phyloP scores from a whole-genome alignment of 257 asterid species.

The Voacanga thouarsii region DNA sequence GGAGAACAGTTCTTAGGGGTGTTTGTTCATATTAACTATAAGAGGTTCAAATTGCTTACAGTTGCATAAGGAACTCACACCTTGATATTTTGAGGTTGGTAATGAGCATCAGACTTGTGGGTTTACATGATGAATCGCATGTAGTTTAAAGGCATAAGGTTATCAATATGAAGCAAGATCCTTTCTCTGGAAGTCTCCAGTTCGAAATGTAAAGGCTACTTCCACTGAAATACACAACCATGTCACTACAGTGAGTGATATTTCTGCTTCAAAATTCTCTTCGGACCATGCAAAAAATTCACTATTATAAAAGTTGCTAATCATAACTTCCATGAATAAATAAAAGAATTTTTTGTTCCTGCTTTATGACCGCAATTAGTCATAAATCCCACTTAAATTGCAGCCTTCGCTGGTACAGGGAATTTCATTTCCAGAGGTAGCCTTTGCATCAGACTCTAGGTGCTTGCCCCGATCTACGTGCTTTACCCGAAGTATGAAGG shows the following conservation, averaged over 20 bases:
- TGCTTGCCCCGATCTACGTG: neutral
- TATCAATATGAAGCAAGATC: neutral
- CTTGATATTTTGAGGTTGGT: too few relatives aligned
- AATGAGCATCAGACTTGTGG: too few relatives aligned
- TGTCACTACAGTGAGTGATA: neutral
- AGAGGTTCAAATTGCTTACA: too few relatives aligned
- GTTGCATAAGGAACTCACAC: too few relatives aligned
- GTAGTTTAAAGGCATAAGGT: neutral
- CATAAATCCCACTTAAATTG: neutral
- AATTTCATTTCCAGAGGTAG: neutral
- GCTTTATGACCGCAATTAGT: neutral
- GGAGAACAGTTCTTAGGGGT: too few relatives aligned
- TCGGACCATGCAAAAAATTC: neutral
- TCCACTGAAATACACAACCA: neutral
- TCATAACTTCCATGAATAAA: neutral
- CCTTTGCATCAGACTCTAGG: neutral
- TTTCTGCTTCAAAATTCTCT: neutral
- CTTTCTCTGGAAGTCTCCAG: neutral
- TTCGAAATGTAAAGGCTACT: neutral
- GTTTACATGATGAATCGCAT: too few relatives aligned
- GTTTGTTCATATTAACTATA: too few relatives aligned
- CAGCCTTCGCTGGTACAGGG: neutral
- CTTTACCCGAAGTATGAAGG: neutral
- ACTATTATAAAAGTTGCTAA: neutral
- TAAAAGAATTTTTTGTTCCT: neutral